Conservation (phyloP, 2,329 filamentous ascomycete genomes). For the Diaporthe velutina region DNA sequence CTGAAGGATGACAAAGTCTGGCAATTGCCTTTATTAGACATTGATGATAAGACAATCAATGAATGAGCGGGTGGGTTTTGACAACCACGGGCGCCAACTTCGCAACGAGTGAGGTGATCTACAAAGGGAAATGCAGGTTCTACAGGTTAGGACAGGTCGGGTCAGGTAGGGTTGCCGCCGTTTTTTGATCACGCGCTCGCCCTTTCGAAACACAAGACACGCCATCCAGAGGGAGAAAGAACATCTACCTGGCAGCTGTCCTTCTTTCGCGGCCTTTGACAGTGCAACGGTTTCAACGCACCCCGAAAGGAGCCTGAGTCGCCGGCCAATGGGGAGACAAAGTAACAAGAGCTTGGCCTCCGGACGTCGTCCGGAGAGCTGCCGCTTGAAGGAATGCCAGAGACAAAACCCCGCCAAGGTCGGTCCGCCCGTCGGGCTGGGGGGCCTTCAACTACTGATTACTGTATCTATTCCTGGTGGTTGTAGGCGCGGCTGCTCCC, state of each 20-base stretch:
- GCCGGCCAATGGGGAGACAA: conserved; percentile 8
- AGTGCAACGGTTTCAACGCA: conserved; percentile 4
- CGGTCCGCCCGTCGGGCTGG: not conserved
- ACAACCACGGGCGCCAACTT: not conserved
- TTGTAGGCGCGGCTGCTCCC: conserved; percentile 16
- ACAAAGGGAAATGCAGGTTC: not conserved
- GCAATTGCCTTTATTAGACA: not conserved
- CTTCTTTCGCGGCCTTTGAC: not conserved
- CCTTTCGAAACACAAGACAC: conserved; percentile 26
- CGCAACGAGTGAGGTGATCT: not conserved
- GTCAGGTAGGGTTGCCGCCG: not conserved
- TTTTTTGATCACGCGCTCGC: conserved; percentile 5
- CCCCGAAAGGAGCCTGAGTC: not conserved
- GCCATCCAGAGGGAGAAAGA: not conserved
- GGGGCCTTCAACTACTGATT: not conserved
- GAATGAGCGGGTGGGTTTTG: not conserved
- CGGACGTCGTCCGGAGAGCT: conserved; percentile 14
- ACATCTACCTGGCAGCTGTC: not conserved
- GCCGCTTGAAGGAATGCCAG: not conserved
- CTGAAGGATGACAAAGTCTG: not conserved
- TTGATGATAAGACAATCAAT: not conserved
- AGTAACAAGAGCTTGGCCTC: not conserved
- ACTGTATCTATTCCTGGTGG: not conserved
- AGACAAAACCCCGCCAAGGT: conserved; percentile 9
- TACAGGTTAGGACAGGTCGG: not conserved